Evolutionary conservation across 768 basidiomycete genomes (phyloP).

Genomic region (Suillus occidentalis): DNA sequence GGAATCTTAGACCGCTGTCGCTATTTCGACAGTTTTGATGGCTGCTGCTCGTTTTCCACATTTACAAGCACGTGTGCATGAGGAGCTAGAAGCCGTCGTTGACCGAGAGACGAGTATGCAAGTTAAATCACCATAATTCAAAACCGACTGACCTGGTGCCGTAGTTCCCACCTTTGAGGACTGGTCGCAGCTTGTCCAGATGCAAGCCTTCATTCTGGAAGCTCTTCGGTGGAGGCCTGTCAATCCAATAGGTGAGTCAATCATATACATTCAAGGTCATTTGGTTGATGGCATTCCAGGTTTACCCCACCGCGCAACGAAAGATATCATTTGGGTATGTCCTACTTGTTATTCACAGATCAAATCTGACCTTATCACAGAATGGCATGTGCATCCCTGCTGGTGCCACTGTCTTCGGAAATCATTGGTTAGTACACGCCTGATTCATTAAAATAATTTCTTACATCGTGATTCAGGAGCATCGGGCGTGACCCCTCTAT

Average conservation of each 20-base stretch:
- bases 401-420: conserved; percentile 34
- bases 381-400: conserved; percentile 35
- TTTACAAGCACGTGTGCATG: conserved; percentile 35
- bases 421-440: conserved; percentile 24
- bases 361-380: conserved; percentile 18
- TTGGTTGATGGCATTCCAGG: conserved; percentile 9
- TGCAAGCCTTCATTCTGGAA: conserved; percentile 41
- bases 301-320: conserved; percentile 23
- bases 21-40: conserved; percentile 33
- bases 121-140: not conserved
- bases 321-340: conserved; percentile 29
- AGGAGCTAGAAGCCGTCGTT: conserved; percentile 37
- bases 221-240: conserved; percentile 40
- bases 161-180: conserved; percentile 41
- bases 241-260: conserved; percentile 28
- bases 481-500: conserved; percentile 49
- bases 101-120: conserved; percentile 35
- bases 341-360: not conserved
- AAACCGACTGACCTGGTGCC: not conserved
- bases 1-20: conserved; percentile 24
- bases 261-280: not conserved
- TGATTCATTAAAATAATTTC: not conserved
- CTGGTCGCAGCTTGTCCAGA: conserved; percentile 29
- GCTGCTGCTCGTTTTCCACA: conserved; percentile 38
- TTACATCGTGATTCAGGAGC: conserved; percentile 28